Percentiles rank a stretch among this genome's conserved stretches.
Evolutionary conservation across 2,329 filamentous ascomycete genomes (phyloP).

Genomic region (Fulvia fulva): DNA sequence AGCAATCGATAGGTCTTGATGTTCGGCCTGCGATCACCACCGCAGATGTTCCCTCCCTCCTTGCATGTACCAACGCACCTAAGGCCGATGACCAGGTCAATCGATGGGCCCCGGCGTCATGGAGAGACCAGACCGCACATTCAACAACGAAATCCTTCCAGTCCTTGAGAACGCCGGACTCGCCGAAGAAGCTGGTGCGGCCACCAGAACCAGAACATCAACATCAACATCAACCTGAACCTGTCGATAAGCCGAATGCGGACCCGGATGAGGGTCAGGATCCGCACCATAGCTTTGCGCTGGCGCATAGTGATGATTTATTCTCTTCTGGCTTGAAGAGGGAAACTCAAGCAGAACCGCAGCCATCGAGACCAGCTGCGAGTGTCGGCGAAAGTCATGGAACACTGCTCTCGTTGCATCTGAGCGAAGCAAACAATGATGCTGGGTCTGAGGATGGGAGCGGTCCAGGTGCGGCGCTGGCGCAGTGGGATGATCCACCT

Average conservation of each 20-base stretch:
- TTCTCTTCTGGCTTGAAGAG: background rate
- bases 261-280: too few species aligned
- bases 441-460: background rate
- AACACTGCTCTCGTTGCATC: background rate
- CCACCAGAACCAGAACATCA: background rate
- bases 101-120: background rate
- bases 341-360: background rate
- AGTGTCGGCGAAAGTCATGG: background rate
- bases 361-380: background rate
- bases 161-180: background rate
- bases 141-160: background rate
- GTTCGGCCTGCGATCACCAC: background rate
- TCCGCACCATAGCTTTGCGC: background rate
- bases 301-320: background rate
- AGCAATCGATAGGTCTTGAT: conserved; percentile 1
- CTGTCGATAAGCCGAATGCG: too few species aligned
- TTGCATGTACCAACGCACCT: too few species aligned
- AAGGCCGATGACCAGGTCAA: background rate
- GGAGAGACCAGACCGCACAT: background rate
- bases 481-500: conserved; percentile 3
- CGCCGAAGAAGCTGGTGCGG: background rate
- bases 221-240: too few species aligned
- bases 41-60: too few species aligned
- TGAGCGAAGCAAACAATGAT: background rate
- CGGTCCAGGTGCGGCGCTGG: background rate